Evolutionary conservation across 2,329 filamentous ascomycete genomes (phyloP), one percentile per base, ranked within the genome.

Genomic region (Anisogramma anomala): DNA sequence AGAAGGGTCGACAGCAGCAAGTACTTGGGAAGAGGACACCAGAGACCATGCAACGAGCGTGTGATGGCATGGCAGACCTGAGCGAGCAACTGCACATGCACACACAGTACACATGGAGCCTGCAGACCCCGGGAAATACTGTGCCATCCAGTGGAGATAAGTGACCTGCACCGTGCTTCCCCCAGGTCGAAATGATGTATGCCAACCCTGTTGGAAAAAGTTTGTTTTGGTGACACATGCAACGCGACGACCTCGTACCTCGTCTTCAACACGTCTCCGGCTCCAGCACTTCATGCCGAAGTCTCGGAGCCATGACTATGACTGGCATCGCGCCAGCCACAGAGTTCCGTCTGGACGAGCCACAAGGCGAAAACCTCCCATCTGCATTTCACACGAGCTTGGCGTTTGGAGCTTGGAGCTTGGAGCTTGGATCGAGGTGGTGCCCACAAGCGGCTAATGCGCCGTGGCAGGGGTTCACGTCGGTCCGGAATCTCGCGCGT

Each of bases 391-490:
- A n/a, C n/a, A n/a, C n/a, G n/a, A n/a, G n/a, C n/a, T n/a, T n/a
- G n/a, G n/a, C n/a, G n/a, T n/a, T n/a, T n/a, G n/a, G n/a, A n/a
- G n/a, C n/a, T n/a, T n/a, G 22, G 22, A 23, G 22, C n/a, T 23
- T 23, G 17, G 13, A 14, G 25, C 18, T 15, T 9, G 14, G 4
- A 18, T 28, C 22, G 32, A 30, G 39, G 30, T 36, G 15, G 23
- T 32, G 32, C 35, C 31, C 28, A 30, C 38, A 32, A 25, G 15
- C 20, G 40, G 36, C 36, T 36, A 32, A 33, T 36, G 43, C 43
- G 31, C 27, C 19, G 15, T 14, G 30, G 22, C 43, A 31, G 20
- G 43, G 43, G 22, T 46, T 31, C 43, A 46, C 36, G 43, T 43
- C 40, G 27, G 36, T 42, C 35, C 27, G 25, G 32, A 22, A 38